These are phyloP conservation scores for Sporothrix sp. DNA, from an alignment of 2,329 filamentous ascomycete species.

Conservation along the genomic window DNA sequence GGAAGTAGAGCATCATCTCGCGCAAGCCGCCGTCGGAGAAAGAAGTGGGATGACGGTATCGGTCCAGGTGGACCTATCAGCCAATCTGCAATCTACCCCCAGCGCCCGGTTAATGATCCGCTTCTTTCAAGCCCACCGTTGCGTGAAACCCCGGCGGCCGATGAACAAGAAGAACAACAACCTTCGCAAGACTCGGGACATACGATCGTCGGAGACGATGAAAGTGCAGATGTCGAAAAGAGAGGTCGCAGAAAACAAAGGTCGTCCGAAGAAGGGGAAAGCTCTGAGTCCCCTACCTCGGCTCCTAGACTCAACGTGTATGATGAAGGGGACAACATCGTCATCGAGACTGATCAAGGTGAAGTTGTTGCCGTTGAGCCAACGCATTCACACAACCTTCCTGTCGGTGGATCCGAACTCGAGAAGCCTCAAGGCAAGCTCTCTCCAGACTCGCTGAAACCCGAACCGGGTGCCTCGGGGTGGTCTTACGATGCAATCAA, in stretches of 20 bases:
- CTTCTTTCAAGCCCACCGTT: neutral
- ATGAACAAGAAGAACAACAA: slow-evolving; percentile 20
- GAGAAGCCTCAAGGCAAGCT: slow-evolving; percentile 18
- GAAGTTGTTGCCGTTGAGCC: slow-evolving; percentile 66
- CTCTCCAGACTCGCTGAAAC: slow-evolving; percentile 20
- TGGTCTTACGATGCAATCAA: slow-evolving; percentile 39
- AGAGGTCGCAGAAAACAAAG: neutral
- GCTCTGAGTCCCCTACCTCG: slow-evolving; percentile 12
- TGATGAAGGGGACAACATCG: slow-evolving; percentile 66
- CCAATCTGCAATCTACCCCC: slow-evolving; percentile 79
- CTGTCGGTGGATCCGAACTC: neutral
- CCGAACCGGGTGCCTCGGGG: slow-evolving; percentile 26
- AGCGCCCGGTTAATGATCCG: slow-evolving; percentile 27
- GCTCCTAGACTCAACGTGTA: slow-evolving; percentile 52
- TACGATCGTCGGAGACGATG: neutral
- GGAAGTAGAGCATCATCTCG: slow-evolving; percentile 51
- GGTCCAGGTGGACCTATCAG: slow-evolving; percentile 80
- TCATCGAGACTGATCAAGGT: slow-evolving; percentile 79
- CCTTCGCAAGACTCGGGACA: slow-evolving; percentile 10
- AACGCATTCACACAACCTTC: slow-evolving; percentile 20
- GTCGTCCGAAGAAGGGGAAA: slow-evolving; percentile 13
- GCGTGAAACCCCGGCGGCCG: slow-evolving; percentile 15
- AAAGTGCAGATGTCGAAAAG: neutral
- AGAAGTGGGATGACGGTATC: slow-evolving; percentile 59
- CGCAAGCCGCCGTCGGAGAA: slow-evolving; percentile 53